A percentile compares a stretch with the other conserved stretches of the same genome.
phyloP scores from a whole-genome alignment of 192 early-diverging fungal genomes.

The Entomortierella lignicola region DNA sequence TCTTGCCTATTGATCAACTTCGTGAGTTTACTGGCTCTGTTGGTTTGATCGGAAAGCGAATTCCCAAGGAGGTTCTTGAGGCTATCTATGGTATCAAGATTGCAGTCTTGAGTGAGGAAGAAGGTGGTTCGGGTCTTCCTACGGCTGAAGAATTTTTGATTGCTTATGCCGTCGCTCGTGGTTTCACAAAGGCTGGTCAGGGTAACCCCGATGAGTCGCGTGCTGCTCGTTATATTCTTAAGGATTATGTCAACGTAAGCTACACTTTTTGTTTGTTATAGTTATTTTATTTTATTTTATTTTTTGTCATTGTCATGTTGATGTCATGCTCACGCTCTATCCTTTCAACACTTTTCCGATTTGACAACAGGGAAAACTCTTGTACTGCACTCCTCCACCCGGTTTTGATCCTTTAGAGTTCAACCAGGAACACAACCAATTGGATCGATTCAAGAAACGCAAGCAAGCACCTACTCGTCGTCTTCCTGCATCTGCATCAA shows the following conservation, averaged over 20 bases:
- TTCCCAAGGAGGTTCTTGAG: slow-evolving; percentile 91
- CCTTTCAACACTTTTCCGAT: slow-evolving; percentile 8
- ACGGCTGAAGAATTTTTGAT: slow-evolving; percentile 91
- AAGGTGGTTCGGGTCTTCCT: slow-evolving; percentile 80
- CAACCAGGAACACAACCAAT: slow-evolving; percentile 85
- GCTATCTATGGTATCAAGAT: slow-evolving; percentile 95
- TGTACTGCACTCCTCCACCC: slow-evolving; percentile 92
- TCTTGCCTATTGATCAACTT: slow-evolving; percentile 98
- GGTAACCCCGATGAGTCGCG: slow-evolving; percentile 98
- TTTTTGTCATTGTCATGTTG: too few relatives aligned
- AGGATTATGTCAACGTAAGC: slow-evolving; percentile 93
- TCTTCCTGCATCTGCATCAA: slow-evolving; percentile 61
- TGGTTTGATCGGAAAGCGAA: slow-evolving; percentile 80
- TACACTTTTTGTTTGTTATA: too few relatives aligned
- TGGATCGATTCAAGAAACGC: slow-evolving; percentile 64
- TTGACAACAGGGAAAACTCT: slow-evolving; percentile 80
- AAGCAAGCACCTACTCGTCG: slow-evolving; percentile 52
- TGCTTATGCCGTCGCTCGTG: slow-evolving; percentile 94
- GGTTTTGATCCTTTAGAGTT: slow-evolving; percentile 72
- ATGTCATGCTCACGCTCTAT: background rate
- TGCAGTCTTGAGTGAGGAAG: slow-evolving; percentile 76
- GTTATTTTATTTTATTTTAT: too few relatives aligned
- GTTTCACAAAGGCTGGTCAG: slow-evolving; percentile 90
- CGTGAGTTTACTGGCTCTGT: slow-evolving; percentile 93
- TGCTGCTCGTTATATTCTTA: slow-evolving; percentile 95